phyloP scores from a whole-genome alignment of 306 rosid species.

The Trifolium pratense region DNA sequence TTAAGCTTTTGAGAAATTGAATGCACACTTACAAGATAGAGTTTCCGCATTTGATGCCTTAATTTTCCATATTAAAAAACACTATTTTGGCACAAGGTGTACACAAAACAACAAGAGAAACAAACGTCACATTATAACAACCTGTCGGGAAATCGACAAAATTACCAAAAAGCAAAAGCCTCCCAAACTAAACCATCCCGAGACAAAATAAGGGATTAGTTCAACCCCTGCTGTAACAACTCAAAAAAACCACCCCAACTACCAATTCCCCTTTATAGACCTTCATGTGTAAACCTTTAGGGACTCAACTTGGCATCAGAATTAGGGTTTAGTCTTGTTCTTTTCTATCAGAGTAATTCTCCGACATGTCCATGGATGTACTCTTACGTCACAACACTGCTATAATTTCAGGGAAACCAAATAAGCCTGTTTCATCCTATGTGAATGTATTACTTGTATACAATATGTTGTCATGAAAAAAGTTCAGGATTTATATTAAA shows the following conservation, averaged over 20 bases:
- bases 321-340: background rate
- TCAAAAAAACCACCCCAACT: background rate
- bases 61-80: too few species aligned
- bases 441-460: conserved; percentile 4
- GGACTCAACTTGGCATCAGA: background rate
- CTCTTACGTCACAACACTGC: background rate
- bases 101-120: too few species aligned
- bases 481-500: background rate
- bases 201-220: background rate
- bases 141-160: too few species aligned
- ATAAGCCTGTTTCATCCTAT: background rate
- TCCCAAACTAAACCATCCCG: too few species aligned
- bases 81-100: too few species aligned
- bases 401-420: background rate
- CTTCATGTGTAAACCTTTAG: background rate
- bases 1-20: too few species aligned
- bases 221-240: background rate
- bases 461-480: background rate
- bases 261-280: background rate
- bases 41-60: too few species aligned
- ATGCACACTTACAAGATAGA: too few species aligned
- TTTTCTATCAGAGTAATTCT: background rate
- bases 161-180: too few species aligned
- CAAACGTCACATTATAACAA: too few species aligned
- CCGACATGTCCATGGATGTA: background rate